Percentiles rank a stretch among this genome's conserved stretches.
phyloP scores from a whole-genome alignment of 495 filamentous ascomycete genomes.

The Penicillium bovifimosum region DNA sequence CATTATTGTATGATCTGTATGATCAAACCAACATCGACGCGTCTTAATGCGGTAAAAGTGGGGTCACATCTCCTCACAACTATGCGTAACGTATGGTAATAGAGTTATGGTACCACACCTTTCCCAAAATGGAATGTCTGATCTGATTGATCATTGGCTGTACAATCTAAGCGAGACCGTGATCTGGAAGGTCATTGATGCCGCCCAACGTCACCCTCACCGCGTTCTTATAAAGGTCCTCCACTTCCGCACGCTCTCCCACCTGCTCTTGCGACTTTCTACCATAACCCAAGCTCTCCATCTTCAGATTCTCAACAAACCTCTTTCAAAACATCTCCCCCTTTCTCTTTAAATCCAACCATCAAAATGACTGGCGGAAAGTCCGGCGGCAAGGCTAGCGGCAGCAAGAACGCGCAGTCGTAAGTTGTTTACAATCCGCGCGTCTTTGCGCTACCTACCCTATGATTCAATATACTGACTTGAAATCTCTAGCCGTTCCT shows the following conservation, averaged over 20 bases:
- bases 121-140: constrained; percentile 27
- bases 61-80: constrained; percentile 17
- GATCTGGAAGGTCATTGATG: constrained; percentile 41
- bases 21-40: constrained; percentile 34
- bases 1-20: constrained; percentile 45
- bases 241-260: constrained; percentile 29
- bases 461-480: constrained; percentile 34
- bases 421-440: constrained; percentile 37
- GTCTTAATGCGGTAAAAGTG: constrained; percentile 14
- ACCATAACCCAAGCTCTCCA: constrained; percentile 21
- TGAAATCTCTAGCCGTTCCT: constrained; percentile 69
- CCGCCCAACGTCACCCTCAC: constrained; percentile 38
- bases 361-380: constrained; percentile 99
- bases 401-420: constrained; percentile 96
- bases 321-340: constrained; percentile 14
- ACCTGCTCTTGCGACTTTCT: constrained; percentile 20
- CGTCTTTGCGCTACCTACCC: constrained; percentile 6
- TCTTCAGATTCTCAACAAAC: constrained; percentile 7
- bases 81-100: constrained; percentile 10
- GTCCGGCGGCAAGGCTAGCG: constrained; percentile 96
- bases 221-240: constrained; percentile 45
- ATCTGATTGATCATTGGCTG: constrained; percentile 28
- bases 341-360: constrained; percentile 28
- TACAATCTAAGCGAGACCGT: constrained; percentile 46
- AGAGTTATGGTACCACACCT: constrained; percentile 24